phyloP scores from a whole-genome alignment of 1,284 basidiomycete species.

The Ceratobasidium theobromae region DNA sequence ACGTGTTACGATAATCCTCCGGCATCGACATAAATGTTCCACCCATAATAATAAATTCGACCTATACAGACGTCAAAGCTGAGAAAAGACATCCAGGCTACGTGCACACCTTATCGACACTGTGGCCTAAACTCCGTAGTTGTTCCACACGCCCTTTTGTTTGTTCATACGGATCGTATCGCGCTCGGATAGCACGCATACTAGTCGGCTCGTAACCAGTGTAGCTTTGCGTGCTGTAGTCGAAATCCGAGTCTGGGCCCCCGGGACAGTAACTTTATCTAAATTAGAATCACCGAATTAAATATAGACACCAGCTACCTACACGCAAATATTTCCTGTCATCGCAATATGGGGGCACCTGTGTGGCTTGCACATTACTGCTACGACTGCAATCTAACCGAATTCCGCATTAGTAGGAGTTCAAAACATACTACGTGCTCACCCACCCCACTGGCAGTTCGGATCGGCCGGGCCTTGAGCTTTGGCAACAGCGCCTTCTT shows the following conservation, averaged over 20 bases:
- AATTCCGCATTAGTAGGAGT: slow-evolving; percentile 26
- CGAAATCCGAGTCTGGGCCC: slow-evolving; percentile 98
- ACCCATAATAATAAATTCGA: slow-evolving; percentile 99
- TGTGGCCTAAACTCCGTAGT: slow-evolving; percentile 91
- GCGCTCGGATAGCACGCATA: slow-evolving; percentile 97
- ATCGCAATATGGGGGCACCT: slow-evolving; percentile 99
- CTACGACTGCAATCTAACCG: slow-evolving; percentile 90
- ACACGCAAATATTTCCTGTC: slow-evolving; percentile 99
- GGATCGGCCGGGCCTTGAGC: slow-evolving; percentile 90
- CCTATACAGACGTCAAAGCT: slow-evolving; percentile 50
- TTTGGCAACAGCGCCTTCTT: slow-evolving; percentile 90
- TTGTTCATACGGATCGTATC: slow-evolving; percentile 99
- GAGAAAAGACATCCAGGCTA: neutral
- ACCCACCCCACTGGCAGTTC: slow-evolving; percentile 94
- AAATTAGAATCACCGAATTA: slow-evolving; percentile 18
- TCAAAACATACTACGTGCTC: slow-evolving; percentile 5
- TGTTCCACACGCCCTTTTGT: slow-evolving; percentile 94
- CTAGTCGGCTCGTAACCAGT: slow-evolving; percentile 98
- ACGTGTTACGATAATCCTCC: slow-evolving; percentile 90
- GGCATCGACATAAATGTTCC: slow-evolving; percentile 99
- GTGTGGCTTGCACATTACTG: slow-evolving; percentile 99
- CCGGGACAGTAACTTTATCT: slow-evolving; percentile 90
- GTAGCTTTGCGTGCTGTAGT: slow-evolving; percentile 98
- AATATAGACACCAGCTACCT: slow-evolving; percentile 40
- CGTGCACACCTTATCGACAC: slow-evolving; percentile 83